Base-by-base conservation (phyloP, 2,329 filamentous ascomycete genomes). In the Exophiala spinifera region DNA sequence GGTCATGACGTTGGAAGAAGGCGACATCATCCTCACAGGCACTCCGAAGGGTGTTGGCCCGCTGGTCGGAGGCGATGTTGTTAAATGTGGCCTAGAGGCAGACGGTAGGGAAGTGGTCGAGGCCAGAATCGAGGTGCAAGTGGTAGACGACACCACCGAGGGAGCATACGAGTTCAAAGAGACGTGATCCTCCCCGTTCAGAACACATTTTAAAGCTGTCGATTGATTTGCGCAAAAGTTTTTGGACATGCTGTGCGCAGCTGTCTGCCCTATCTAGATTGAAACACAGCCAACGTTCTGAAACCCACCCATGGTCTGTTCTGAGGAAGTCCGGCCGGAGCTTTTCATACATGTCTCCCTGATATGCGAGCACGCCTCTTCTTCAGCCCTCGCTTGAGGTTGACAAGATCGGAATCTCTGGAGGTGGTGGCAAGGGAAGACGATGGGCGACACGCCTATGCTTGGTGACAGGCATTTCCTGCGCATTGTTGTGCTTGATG, bases 31-130 rank as follows among this genome's bases (percentile, higher is more conserved):
- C 46, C 76, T 99, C 64, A 99, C 94, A n/a, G 94, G 94, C 15
- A 99, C 94, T 47, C 94, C 94, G 46, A 96, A 96, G 75, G 94
- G 94, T 11, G 94, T 99, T 1, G 94, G 94, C 1, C 80, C 85
- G 17, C 91, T 96, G 1, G 83, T 85, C 56, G 84, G 88, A 1
- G 94, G 94, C 2, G 91, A 99, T 74, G 78, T 92, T 28, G 89
- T 99, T 81, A 86, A 80, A 60, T 91, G 89, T 21, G 91, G 91
- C 3, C 78, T 97, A 63, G 85, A 83, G 68, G 84, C 96, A 25
- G 78, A 80, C 53, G 91, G 91, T 34, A 85, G 87, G 76, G 90
- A 95, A 75, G 73, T 97, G 28, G 84, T 91, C 69, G 88, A 95
- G 76, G 89, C 88, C 31, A 85, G 76, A 67, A 88, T 97, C 61